A percentile compares a stretch with the other conserved stretches of the same genome.
phyloP scores from a whole-genome alignment of 163 green algal genomes.

The Chlamydomonas reinhardtii region DNA sequence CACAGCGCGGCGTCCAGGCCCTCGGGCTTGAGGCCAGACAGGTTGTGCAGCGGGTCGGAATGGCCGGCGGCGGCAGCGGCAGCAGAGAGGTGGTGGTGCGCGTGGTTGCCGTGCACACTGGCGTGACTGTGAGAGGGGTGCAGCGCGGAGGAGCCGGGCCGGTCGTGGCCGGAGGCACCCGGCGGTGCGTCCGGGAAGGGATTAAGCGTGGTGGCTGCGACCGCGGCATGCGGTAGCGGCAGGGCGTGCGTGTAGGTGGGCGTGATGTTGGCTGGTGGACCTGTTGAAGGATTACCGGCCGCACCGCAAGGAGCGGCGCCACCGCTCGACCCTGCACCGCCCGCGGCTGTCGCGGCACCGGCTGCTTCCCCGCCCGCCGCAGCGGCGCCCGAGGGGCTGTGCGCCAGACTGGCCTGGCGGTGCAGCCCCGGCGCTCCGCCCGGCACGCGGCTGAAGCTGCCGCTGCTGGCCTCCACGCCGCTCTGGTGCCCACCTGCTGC shows the following conservation, averaged over 20 bases:
- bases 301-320: background rate
- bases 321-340: background rate
- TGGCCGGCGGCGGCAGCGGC: background rate
- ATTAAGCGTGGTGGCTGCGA: background rate
- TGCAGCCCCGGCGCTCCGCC: background rate
- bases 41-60: background rate
- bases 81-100: no score
- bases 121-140: background rate
- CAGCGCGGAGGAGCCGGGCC: background rate
- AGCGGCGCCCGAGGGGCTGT: no score
- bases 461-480: background rate
- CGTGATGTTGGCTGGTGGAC: background rate
- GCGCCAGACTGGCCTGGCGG: background rate
- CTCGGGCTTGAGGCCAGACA: constrained; percentile 26
- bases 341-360: background rate
- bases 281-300: no score
- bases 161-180: background rate
- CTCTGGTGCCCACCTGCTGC: no score
- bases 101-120: background rate
- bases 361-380: no score
- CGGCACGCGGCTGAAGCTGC: background rate
- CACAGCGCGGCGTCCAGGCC: constrained; percentile 44
- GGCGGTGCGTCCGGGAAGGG: constrained; percentile 22
- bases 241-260: constrained; percentile 18
- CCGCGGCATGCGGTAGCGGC: background rate